Base-by-base conservation (phyloP, 2,329 filamentous ascomycete genomes). In the Myriosclerotinia curreyana region DNA sequence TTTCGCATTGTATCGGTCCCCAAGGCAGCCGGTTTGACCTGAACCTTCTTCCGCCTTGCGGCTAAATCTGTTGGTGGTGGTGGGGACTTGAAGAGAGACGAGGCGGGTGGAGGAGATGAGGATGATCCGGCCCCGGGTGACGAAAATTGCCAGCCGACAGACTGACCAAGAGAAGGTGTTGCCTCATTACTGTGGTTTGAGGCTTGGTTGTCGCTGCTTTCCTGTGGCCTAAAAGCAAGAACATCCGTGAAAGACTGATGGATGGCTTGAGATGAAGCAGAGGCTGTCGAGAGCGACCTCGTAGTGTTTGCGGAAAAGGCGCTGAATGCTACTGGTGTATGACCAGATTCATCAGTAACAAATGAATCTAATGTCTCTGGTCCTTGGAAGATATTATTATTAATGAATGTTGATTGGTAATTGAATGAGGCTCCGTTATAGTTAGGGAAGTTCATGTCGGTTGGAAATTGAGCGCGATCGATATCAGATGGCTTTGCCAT, bases 11-110 rank as follows among this genome's bases (percentile, higher is more conserved):
- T 72, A 12, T 71, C 70, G 17, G 72, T 64, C 48, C 65, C 64
- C 58, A 75, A 63, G 17, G 72, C 71, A 48, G 73, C 70, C 6
- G 73, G 73, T 63, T 70, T 74, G 22, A 69, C 66, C 17, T 69
- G 68, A 17, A 73, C 72, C 64, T 74, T 74, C 68, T 71, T 72
- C 34, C 73, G 68, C 17, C 72, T 70, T 12, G 70, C 69, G 54
- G 71, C 72, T 65, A 74, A 68, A 60, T 74, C 69, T 64, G 68
- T 70, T 25, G 72, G 71, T 25, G 70, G 73, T 15, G 72, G 71
- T 36, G 72, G 71, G 5, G 70, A 69, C 42, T 69, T 74, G 67
- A 75, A 74, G 0, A 69, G 65, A 15, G 67, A 66, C 8, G 72
- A 54, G 5, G 58, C 67, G 14, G 71, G 66, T 49, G 73, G 73